Evolutionary conservation across 2,329 filamentous ascomycete species (phyloP).

Genomic region (Zasmidium cellare): DNA sequence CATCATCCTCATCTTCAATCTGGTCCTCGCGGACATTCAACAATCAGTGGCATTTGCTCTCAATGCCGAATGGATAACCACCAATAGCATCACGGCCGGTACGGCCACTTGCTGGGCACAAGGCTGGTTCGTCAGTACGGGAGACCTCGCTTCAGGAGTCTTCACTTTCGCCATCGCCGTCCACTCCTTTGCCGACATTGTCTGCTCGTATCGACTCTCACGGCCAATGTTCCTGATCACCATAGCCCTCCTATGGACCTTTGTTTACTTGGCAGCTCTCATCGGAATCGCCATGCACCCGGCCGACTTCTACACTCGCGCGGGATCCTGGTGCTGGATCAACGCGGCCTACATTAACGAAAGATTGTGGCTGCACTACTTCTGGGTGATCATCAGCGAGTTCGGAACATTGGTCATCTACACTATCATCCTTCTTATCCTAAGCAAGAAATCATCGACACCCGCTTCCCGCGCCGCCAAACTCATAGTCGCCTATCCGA

Average conservation of each 20-base stretch:
- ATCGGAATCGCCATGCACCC: conserved; percentile 49
- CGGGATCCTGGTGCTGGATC: conserved; percentile 68
- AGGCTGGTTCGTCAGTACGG: conserved; percentile 66
- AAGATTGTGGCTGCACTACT: conserved; percentile 62
- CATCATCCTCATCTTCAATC: conserved; percentile 66
- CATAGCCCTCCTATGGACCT: conserved; percentile 56
- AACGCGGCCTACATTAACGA: conserved; percentile 53
- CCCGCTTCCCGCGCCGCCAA: conserved; percentile 44
- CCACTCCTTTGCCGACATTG: conserved; percentile 64
- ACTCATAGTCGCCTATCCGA: conserved; percentile 64
- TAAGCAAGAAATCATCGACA: conserved; percentile 36
- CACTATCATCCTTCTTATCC: conserved; percentile 41
- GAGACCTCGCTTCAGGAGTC: conserved; percentile 64
- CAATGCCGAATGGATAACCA: conserved; percentile 58
- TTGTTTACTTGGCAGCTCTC: conserved; percentile 58
- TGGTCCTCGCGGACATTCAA: conserved; percentile 66
- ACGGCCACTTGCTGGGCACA: conserved; percentile 60
- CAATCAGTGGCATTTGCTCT: conserved; percentile 64
- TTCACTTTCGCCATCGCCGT: conserved; percentile 66
- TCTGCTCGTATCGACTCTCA: conserved; percentile 54
- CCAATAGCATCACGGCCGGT: conserved; percentile 54
- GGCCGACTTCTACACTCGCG: conserved; percentile 58
- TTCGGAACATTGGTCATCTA: conserved; percentile 54
- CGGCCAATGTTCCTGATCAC: conserved; percentile 51
- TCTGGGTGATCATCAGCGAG: conserved; percentile 61